A percentile compares a stretch with the other conserved stretches of the same genome.
Evolutionary conservation across 2,329 filamentous ascomycete species (phyloP).

Genomic region (Diaporthe sp.): DNA sequence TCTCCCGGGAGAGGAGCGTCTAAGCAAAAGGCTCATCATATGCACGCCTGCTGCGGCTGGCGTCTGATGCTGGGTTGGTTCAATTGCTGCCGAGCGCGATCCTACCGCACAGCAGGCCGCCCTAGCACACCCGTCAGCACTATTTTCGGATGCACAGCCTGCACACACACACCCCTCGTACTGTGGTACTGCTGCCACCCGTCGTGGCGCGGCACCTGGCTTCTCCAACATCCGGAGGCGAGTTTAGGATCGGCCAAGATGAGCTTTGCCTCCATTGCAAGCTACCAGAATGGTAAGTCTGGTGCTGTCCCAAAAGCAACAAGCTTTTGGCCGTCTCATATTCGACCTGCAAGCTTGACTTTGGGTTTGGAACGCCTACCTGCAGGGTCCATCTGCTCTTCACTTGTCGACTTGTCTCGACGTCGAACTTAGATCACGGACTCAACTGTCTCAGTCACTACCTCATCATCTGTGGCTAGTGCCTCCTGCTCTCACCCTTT

Average conservation of each 20-base stretch:
- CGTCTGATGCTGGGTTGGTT: not conserved
- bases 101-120: slow-evolving; percentile 14
- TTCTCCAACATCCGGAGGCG: slow-evolving; percentile 20
- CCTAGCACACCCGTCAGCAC: not conserved
- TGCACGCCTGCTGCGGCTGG: slow-evolving; percentile 12
- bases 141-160: slow-evolving; percentile 33
- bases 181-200: not conserved
- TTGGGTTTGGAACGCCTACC: not conserved
- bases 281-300: not conserved
- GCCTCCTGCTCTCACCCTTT: not conserved
- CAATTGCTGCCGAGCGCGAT: slow-evolving; percentile 9
- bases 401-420: not conserved
- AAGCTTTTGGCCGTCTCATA: not conserved
- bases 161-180: not conserved
- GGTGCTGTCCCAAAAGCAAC: not conserved
- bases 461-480: not conserved
- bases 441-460: slow-evolving; percentile 4
- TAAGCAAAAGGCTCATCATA: not conserved
- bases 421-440: not conserved
- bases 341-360: not conserved
- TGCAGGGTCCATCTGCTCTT: not conserved
- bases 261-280: not conserved
- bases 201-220: slow-evolving; percentile 30
- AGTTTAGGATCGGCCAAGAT: not conserved
- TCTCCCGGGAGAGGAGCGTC: not conserved